Conservation (phyloP, 306 rosid genomes). For the cucumber (Cucumis sativus) region Cucumber_9930_V3 NC_026660.2:24958501-24959000, state of each 20-base stretch:
- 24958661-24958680: conserved; percentile 37
- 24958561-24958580: not conserved
- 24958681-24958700: not conserved
- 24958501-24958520: not conserved
- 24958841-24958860: too few species aligned
- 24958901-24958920: too few species aligned
- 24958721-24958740: not conserved
- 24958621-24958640: conserved; percentile 58
- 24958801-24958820: too few species aligned
- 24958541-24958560: not conserved
- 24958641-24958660: conserved; percentile 64
- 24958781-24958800: not conserved
- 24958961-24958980: too few species aligned
- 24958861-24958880: too few species aligned
- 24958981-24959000: too few species aligned
- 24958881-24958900: too few species aligned
- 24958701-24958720: not conserved
- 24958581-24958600: conserved; percentile 27
- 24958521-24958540: not conserved
- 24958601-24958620: conserved; percentile 53
- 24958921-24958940: too few species aligned
- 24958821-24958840: too few species aligned
- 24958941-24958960: too few species aligned
- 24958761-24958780: not conserved
- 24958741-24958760: not conserved